phyloP scores from a whole-genome alignment of 345 rosid genomes.

The Eutrema japonicum region DNA sequence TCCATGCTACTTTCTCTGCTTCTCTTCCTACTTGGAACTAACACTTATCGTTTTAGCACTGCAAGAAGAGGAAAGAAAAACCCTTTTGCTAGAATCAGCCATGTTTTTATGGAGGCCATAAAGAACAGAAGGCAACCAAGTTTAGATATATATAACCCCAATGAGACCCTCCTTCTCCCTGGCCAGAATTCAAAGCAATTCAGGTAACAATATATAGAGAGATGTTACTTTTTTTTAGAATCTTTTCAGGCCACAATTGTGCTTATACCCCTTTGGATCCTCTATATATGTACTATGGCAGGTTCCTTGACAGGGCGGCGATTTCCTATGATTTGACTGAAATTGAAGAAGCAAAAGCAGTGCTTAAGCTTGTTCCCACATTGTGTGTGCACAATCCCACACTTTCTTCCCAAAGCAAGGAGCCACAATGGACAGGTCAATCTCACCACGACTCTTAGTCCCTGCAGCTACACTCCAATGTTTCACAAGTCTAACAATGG shows the following conservation, averaged over 20 bases:
- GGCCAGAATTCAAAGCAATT: conserved; percentile 44
- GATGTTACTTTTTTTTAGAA: neutral
- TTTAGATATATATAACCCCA: neutral
- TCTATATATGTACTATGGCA: conserved; percentile 12
- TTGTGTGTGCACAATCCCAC: conserved; percentile 52
- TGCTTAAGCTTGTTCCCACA: conserved; percentile 50
- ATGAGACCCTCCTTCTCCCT: conserved; percentile 17
- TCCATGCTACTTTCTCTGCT: conserved; percentile 36
- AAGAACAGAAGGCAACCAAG: conserved; percentile 22
- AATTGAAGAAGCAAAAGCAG: conserved; percentile 57
- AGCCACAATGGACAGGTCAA: conserved; percentile 55
- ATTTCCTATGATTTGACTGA: conserved; percentile 43
- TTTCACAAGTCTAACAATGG: conserved; percentile 44
- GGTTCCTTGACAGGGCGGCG: conserved; percentile 57
- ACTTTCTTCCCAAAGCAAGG: conserved; percentile 71
- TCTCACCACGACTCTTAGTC: conserved; percentile 44
- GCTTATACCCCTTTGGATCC: neutral
- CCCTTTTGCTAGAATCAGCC: conserved; percentile 35
- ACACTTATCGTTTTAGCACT: conserved; percentile 30
- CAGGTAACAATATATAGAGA: conserved; percentile 34
- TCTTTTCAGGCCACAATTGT: neutral
- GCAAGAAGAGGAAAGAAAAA: conserved; percentile 22
- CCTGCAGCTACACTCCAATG: conserved; percentile 62
- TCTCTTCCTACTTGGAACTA: conserved; percentile 37
- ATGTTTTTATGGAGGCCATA: conserved; percentile 34